Conservation (phyloP, 1,284 basidiomycete species). For the Moniliophthora roreri region DNA sequence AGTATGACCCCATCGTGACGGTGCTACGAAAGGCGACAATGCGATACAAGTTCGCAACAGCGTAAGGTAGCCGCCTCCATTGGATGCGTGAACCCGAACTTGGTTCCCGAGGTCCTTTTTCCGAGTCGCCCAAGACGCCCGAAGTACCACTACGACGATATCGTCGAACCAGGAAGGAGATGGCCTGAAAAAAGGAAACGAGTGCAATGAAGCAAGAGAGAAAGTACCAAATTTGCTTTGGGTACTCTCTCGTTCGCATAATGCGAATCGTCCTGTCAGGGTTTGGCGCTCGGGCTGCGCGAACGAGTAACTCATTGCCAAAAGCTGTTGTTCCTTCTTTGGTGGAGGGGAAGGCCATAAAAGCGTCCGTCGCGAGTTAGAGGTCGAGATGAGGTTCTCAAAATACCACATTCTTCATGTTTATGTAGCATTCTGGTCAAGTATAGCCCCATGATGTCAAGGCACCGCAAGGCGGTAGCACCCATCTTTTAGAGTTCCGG, state of each 20-base stretch:
- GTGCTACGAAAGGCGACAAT: conserved; percentile 51
- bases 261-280: conserved; percentile 6
- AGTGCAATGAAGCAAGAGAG: conserved; percentile 33
- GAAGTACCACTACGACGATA: conserved; percentile 4
- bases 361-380: background rate
- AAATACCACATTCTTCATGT: no score
- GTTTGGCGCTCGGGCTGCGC: background rate
- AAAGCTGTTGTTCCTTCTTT: background rate
- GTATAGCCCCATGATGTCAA: no score
- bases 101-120: conserved; percentile 16
- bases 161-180: conserved; percentile 24
- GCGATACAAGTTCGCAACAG: conserved; percentile 42
- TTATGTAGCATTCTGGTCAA: no score
- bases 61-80: conserved; percentile 32
- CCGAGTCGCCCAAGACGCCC: conserved; percentile 19
- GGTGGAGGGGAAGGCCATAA: background rate
- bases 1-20: conserved; percentile 37
- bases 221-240: conserved; percentile 38
- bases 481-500: no score
- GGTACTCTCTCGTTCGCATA: conserved; percentile 24
- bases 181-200: conserved; percentile 32
- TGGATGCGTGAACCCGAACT: conserved; percentile 17
- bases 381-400: background rate
- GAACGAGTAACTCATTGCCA: background rate
- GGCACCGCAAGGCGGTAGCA: no score